phyloP scores from a whole-genome alignment of 208 protist genomes.

The Histomonas meleagridis region DNA sequence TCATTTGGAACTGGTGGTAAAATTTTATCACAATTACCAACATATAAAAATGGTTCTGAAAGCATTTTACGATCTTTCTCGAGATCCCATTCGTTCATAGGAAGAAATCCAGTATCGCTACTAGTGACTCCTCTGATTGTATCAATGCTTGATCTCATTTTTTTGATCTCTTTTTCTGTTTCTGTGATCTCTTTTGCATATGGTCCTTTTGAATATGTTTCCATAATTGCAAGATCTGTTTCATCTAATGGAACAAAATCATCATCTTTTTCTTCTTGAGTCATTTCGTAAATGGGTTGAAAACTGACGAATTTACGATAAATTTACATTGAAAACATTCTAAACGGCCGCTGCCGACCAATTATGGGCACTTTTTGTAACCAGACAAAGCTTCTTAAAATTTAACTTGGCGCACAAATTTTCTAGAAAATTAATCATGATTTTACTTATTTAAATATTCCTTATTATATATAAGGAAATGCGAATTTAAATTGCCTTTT shows the following conservation, averaged over 20 bases:
- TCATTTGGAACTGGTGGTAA: not conserved
- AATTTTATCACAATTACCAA: not conserved
- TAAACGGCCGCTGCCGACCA: too few species aligned
- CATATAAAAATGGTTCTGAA: not conserved
- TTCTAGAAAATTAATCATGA: too few species aligned
- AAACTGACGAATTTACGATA: too few species aligned
- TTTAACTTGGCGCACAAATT: too few species aligned
- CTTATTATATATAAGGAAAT: too few species aligned
- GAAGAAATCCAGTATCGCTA: conserved; percentile 92
- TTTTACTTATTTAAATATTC: too few species aligned
- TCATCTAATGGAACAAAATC: not conserved
- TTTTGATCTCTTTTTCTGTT: not conserved
- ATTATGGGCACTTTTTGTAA: too few species aligned
- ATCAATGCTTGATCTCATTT: conserved; percentile 24
- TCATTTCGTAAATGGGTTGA: too few species aligned
- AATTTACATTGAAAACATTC: too few species aligned
- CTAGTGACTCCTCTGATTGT: conserved; percentile 79
- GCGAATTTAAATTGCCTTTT: too few species aligned
- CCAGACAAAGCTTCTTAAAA: too few species aligned
- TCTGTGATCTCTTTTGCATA: not conserved
- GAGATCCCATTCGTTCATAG: conserved; percentile 92
- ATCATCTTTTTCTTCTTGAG: not conserved
- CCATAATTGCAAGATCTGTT: not conserved
- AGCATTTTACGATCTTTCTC: conserved; percentile 64
- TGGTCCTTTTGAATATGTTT: not conserved